Conservation (phyloP, 306 rosid genomes). For the Malus sylvestris region DNA sequence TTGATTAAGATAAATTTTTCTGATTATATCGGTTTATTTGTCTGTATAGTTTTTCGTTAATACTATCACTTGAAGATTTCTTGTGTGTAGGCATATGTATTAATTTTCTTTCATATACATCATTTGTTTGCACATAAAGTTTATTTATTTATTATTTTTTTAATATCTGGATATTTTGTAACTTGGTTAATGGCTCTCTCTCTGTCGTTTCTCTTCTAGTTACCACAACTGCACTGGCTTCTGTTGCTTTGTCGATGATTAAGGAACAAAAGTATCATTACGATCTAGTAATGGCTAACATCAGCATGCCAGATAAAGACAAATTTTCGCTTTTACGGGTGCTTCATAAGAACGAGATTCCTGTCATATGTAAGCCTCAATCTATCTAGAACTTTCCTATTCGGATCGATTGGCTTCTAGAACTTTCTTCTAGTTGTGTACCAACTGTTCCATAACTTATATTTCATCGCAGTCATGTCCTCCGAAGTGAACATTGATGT, state of each 20-base stretch:
- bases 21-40: too few species aligned
- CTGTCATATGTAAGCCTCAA: constrained; percentile 37
- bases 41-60: too few species aligned
- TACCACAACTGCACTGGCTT: constrained; percentile 18
- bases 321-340: constrained; percentile 6
- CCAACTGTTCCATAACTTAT: not conserved
- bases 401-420: not conserved
- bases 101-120: not conserved
- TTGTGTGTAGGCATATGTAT: not conserved
- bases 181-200: not conserved
- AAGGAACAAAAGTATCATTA: constrained; percentile 12
- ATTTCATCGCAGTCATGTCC: constrained; percentile 24
- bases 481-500: constrained; percentile 1
- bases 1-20: not conserved
- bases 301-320: constrained; percentile 30
- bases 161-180: not conserved
- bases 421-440: not conserved
- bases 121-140: not conserved
- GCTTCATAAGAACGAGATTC: constrained; percentile 17
- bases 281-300: constrained; percentile 39
- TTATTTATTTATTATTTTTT: too few species aligned
- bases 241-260: constrained; percentile 44
- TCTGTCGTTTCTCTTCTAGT: constrained; percentile 19
- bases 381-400: not conserved
- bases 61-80: too few species aligned